Conservation (phyloP, 1,284 basidiomycete genomes). For the Termitomyces sp. region DNA sequence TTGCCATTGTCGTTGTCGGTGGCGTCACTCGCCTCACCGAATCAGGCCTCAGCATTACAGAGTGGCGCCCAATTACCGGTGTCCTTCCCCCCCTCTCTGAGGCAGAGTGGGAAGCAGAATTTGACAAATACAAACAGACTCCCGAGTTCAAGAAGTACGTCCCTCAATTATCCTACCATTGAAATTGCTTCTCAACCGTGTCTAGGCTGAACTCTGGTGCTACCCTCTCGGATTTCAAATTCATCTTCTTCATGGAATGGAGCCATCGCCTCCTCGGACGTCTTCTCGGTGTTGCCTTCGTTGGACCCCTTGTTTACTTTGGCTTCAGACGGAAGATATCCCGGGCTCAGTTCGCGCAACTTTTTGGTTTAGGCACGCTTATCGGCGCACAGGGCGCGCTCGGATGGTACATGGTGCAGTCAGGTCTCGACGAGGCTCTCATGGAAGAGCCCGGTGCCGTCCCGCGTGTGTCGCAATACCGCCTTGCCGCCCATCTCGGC, state of each 20-base stretch:
- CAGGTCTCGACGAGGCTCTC: slow-evolving; percentile 82
- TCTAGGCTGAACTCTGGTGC: slow-evolving; percentile 85
- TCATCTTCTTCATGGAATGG: slow-evolving; percentile 99
- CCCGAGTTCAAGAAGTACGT: slow-evolving; percentile 94
- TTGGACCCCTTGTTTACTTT: slow-evolving; percentile 81
- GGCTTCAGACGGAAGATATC: slow-evolving; percentile 64
- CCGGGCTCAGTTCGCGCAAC: slow-evolving; percentile 53
- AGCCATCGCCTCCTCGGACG: slow-evolving; percentile 92
- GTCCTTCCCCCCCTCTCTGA: slow-evolving; percentile 77
- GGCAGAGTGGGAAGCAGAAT: slow-evolving; percentile 85
- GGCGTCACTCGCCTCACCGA: slow-evolving; percentile 97
- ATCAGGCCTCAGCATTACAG: slow-evolving; percentile 95
- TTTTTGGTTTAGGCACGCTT: slow-evolving; percentile 70
- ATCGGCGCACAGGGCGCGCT: slow-evolving; percentile 89
- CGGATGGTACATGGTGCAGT: slow-evolving; percentile 99
- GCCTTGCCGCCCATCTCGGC: slow-evolving; percentile 91
- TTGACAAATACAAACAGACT: slow-evolving; percentile 92
- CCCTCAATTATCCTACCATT: slow-evolving; percentile 4
- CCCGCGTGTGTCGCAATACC: slow-evolving; percentile 94
- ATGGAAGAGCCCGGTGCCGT: slow-evolving; percentile 80
- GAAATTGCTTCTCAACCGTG: neutral
- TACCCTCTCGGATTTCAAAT: slow-evolving; percentile 87
- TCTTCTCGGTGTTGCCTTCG: slow-evolving; percentile 79
- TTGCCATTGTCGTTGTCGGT: slow-evolving; percentile 92
- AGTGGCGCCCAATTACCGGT: slow-evolving; percentile 95